These are phyloP conservation scores for Venturia nashicola DNA, from an alignment of 2,329 filamentous ascomycete genomes.

Conservation along the genomic window DNA sequence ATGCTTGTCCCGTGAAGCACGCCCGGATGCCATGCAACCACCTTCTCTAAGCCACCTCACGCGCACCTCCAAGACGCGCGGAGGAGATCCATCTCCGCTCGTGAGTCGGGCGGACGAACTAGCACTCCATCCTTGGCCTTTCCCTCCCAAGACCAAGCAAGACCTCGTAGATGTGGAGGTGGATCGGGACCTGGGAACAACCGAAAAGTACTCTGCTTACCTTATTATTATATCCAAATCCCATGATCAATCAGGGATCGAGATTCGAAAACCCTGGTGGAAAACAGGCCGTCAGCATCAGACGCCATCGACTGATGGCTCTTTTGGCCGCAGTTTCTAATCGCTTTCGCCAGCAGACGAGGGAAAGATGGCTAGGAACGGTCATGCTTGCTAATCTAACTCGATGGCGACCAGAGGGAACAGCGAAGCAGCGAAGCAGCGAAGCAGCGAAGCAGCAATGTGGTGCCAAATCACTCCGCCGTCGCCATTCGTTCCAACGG, in stretches of 20 bases:
- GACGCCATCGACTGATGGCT: neutral
- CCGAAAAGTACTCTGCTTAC: neutral
- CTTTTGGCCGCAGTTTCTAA: neutral
- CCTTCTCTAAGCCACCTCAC: neutral
- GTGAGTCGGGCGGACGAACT: neutral
- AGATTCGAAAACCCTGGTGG: neutral
- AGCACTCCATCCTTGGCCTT: neutral
- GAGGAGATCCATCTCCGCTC: constrained; percentile 1
- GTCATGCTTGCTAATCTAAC: neutral
- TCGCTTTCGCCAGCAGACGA: neutral
- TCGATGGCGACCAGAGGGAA: neutral
- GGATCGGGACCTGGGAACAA: neutral
- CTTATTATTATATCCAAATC: neutral
- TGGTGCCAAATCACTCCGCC: neutral
- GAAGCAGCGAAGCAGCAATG: neutral
- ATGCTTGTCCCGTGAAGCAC: neutral
- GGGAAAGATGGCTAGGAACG: neutral
- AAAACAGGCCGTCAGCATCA: neutral
- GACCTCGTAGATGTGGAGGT: neutral
- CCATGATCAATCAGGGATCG: neutral
- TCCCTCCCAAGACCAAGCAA: neutral
- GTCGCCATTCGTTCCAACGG: neutral
- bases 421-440: no score
- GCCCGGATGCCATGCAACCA: neutral
- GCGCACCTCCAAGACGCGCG: neutral